These are phyloP conservation scores for Pittosporum tobira DNA, from an alignment of 129 eudicot genomes.

Conservation along the genomic window DNA sequence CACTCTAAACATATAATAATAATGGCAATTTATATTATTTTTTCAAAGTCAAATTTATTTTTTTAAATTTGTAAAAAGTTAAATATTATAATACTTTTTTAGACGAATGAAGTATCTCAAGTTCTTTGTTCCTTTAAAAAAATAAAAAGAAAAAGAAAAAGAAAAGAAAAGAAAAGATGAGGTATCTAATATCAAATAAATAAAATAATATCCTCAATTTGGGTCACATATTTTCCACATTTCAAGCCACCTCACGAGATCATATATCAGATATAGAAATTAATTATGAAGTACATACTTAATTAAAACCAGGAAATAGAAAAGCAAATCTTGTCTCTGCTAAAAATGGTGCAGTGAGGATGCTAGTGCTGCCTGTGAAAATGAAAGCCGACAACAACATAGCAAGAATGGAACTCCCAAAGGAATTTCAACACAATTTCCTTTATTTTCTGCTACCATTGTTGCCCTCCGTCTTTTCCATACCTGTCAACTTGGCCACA, in stretches of 20 bases:
- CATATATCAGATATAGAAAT: not conserved
- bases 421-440: not conserved
- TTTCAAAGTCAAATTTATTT: no score
- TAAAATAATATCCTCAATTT: no score
- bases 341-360: not conserved
- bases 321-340: not conserved
- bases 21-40: no score
- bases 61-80: no score
- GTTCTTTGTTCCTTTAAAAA: no score
- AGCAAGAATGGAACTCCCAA: not conserved
- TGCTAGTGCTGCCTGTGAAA: not conserved
- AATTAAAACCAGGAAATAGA: not conserved
- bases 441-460: conserved; percentile 1
- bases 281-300: not conserved
- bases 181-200: no score
- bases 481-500: not conserved
- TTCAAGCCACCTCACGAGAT: not conserved
- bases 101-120: no score
- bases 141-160: no score
- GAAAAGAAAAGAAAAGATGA: no score
- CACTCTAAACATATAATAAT: no score
- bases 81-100: no score
- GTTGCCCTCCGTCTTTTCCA: not conserved
- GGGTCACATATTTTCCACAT: not conserved
- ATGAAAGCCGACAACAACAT: not conserved